Evolutionary conservation across 2,329 filamentous ascomycete genomes (phyloP), one percentile per base, ranked within the genome.

Genomic region (Colletotrichum brevisporum): DNA sequence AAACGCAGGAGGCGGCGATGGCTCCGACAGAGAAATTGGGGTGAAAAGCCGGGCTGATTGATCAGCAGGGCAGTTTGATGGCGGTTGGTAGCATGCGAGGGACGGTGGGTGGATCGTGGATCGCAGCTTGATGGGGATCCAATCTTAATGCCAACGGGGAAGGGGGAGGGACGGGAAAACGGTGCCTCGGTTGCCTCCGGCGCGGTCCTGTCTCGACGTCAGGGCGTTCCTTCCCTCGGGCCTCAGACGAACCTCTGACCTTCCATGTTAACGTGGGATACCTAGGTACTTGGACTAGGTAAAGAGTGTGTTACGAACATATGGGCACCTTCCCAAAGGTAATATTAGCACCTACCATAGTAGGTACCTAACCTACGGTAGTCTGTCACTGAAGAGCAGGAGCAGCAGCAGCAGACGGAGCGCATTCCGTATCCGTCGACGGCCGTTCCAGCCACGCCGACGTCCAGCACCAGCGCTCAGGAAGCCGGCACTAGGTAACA

Each of bases 41-140:
- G 31, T 36, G 41, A 43, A 5, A 6, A 6, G 13, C 16, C 41
- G 13, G 36, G 41, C 36, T 62, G 59, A 64, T 47, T 48, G 66
- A 69, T 66, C 66, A 66, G 66, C 62, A 60, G 55, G 60, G 47
- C 39, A 57, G 24, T 60, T 65, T 56, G 51, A 47, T 52, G 66
- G 43, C 59, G 62, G 45, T 45, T 69, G 62, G 66, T 69, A 31
- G 62, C 55, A 66, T 66, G 51, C 55, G 55, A 59, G 48, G 41
- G 62, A 65, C n/a, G 50, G 31, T 21, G 27, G 51, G 66, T 69
- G 66, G 66, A 65, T 68, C 61, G 66, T 59, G 66, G 31, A 69
- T 66, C 50, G 50, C 61, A 59, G 41, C 65, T 58, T 41, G 47
- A 61, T 54, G 54, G 31, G 31, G 62, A 65, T 61, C 62, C 62